These are phyloP conservation scores for Phaeotremella skinneri DNA, from an alignment of 768 basidiomycete species.

Conservation along the genomic window DNA sequence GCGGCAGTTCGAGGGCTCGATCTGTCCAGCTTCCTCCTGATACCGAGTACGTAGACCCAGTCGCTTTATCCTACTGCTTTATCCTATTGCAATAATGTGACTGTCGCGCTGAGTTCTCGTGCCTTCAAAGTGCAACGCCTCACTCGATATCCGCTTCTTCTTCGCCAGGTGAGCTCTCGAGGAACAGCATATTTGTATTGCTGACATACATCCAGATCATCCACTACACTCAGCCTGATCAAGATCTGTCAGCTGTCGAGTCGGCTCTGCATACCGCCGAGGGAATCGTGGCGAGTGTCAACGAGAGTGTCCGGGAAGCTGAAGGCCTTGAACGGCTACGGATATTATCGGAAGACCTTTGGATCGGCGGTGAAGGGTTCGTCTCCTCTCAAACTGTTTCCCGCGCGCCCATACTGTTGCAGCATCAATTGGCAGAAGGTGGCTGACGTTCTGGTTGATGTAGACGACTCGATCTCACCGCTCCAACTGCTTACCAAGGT, in stretches of 20 bases:
- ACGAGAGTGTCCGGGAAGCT: conserved; percentile 80
- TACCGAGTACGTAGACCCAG: conserved; percentile 81
- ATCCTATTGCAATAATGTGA: too few relatives aligned
- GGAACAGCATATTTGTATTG: conserved; percentile 17
- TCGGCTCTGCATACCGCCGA: conserved; percentile 66
- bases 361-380: conserved; percentile 76
- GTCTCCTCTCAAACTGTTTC: conserved; percentile 29
- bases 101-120: too few relatives aligned
- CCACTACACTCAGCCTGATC: conserved; percentile 68
- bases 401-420: background rate
- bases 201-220: conserved; percentile 60
- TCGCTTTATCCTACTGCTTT: background rate
- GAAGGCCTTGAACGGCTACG: conserved; percentile 76
- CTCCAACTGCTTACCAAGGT: conserved; percentile 80
- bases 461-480: conserved; percentile 82
- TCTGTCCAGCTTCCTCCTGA: conserved; percentile 82
- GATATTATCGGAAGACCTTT: conserved; percentile 71
- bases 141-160: conserved; percentile 86
- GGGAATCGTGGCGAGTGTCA: conserved; percentile 72
- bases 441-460: background rate
- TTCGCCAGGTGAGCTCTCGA: conserved; percentile 62
- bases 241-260: conserved; percentile 62
- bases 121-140: conserved; percentile 99
- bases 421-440: too few relatives aligned
- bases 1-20: conserved; percentile 77